Base-by-base conservation (phyloP, 2,329 filamentous ascomycete species). In the Alternaria sp. region DNA sequence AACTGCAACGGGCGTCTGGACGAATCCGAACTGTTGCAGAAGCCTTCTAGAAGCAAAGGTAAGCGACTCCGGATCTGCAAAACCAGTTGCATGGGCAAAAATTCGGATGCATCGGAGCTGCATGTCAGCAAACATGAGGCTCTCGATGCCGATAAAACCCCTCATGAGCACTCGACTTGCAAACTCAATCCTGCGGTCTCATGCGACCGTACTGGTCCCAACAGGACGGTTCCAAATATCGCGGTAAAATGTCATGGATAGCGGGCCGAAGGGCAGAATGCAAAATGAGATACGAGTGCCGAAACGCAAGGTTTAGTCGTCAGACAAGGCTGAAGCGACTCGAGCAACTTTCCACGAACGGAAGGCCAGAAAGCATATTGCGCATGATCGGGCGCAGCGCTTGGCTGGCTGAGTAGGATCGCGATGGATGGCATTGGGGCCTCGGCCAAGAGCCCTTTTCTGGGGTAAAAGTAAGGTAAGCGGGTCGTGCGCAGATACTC, bases 391-490 rank as follows among this genome's bases (percentile, higher is more conserved):
- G 56, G 56, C 34, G 53, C 25, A 18, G 41, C 43, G 25, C 30
- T 51, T 48, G 40, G 30, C 12, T 44, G 50, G 50, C n/a, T 54
- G 36, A 38, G 50, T 22, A 41, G 38, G 20, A 38, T 36, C 16
- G 18, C 18, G 44, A 18, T 43, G 40, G 12, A 16, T 25, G 40
- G 40, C 40, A 14, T 43, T 25, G 40, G 40, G 12, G 11, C 40
- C 38, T 41, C 30, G 30, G 48, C 48, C 52, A 64, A 62, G 34
- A 34, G 55, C 43, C 52, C 52, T 64, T 62, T 62, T 27, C 59
- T 22, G 48, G 62, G 59, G 55, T 56, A 62, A 54, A 48, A 46
- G 52, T 43, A 44, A 60, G 43, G 28, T n/a, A 22, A 36, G 43
- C 36, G 48, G 48, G n/a, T 57, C 54, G 57, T 63, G 61, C 61